phyloP scores from a whole-genome alignment of 2,329 filamentous ascomycete genomes.

The Penicillium sp. region DNA sequence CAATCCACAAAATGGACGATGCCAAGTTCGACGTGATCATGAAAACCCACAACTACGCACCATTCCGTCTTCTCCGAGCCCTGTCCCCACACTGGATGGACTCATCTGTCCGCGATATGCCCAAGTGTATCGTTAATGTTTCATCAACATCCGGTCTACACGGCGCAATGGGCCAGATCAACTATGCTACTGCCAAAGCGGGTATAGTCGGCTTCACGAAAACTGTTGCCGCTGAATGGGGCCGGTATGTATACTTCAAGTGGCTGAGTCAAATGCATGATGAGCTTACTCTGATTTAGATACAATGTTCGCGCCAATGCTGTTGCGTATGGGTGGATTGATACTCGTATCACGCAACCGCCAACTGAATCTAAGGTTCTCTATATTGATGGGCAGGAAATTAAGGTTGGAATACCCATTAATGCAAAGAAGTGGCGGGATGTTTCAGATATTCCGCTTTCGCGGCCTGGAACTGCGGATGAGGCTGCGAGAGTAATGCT shows the following conservation, averaged over 20 bases:
- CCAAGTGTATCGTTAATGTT: constrained; percentile 52
- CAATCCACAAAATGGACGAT: constrained; percentile 15
- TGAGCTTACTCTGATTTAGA: not conserved
- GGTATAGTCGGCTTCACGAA: constrained; percentile 55
- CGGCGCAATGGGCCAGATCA: constrained; percentile 56
- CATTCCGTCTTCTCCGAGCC: constrained; percentile 54
- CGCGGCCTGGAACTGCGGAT: constrained; percentile 66
- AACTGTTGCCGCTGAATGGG: constrained; percentile 58
- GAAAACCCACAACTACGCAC: constrained; percentile 53
- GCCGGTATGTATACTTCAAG: constrained; percentile 21
- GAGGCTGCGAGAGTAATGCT: constrained; percentile 19
- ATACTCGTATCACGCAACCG: constrained; percentile 69
- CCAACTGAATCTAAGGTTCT: constrained; percentile 68
- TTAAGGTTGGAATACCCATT: constrained; percentile 9
- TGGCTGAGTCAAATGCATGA: not conserved
- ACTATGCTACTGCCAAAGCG: constrained; percentile 56
- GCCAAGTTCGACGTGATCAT: constrained; percentile 47
- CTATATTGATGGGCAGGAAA: constrained; percentile 63
- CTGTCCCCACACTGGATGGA: constrained; percentile 55
- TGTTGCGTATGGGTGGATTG: constrained; percentile 74
- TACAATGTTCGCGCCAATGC: constrained; percentile 68
- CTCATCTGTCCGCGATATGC: constrained; percentile 13
- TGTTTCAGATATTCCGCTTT: constrained; percentile 58
- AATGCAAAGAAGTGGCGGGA: constrained; percentile 16
- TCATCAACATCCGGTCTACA: constrained; percentile 54